Evolutionary conservation across 192 early-diverging fungal species (phyloP).

Genomic region (Coemansia sp.): DNA sequence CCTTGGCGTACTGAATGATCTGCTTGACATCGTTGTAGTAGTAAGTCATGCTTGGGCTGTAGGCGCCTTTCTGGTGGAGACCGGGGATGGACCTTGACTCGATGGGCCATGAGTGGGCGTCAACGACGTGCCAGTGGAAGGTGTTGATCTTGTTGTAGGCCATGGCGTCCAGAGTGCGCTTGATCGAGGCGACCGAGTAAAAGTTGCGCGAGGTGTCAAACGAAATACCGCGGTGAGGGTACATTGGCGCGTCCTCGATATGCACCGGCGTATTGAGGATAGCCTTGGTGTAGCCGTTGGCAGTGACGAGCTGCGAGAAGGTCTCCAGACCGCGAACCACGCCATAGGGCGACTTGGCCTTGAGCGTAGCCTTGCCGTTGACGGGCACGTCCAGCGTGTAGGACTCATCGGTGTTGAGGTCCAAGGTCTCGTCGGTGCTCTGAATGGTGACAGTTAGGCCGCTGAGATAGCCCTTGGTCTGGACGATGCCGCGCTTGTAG

Average conservation of each 20-base stretch:
- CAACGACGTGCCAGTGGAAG: constrained; percentile 81
- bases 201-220: constrained; percentile 73
- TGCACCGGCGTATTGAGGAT: constrained; percentile 63
- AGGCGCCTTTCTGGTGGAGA: constrained; percentile 65
- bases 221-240: constrained; percentile 69
- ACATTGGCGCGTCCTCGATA: constrained; percentile 67
- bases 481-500: constrained; percentile 38
- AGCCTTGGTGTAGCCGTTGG: constrained; percentile 50
- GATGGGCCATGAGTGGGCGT: constrained; percentile 73
- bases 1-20: constrained; percentile 72
- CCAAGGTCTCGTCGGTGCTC: constrained; percentile 44
- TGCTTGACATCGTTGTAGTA: constrained; percentile 66
- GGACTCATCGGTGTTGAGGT: constrained; percentile 65
- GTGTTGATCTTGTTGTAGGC: constrained; percentile 77
- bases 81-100: constrained; percentile 64
- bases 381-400: constrained; percentile 68
- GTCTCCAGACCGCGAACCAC: constrained; percentile 75
- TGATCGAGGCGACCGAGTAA: constrained; percentile 60
- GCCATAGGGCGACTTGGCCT: constrained; percentile 65
- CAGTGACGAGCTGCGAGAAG: constrained; percentile 67
- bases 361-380: constrained; percentile 56
- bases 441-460: constrained; percentile 28
- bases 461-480: constrained; percentile 24
- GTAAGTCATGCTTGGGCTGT: constrained; percentile 66
- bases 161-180: constrained; percentile 67